Percentiles rank a stretch among this genome's conserved stretches.
These are phyloP conservation scores for Trametes gibbosa DNA, from an alignment of 768 basidiomycete genomes.

Conservation along the genomic window DNA sequence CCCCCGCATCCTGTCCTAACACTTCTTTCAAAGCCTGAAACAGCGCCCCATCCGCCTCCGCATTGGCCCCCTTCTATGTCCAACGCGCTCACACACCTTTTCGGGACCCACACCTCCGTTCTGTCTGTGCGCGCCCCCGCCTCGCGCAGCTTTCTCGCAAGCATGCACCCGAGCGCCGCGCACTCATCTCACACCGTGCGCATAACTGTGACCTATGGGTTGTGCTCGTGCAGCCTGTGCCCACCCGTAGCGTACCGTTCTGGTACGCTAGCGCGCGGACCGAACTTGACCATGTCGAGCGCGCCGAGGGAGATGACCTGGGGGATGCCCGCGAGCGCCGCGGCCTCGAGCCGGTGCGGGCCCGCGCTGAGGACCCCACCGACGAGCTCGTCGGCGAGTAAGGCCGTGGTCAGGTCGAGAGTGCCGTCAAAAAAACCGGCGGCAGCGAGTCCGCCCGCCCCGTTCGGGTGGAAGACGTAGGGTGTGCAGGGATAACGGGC, in stretches of 20 bases:
- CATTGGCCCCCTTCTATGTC: slow-evolving; percentile 7
- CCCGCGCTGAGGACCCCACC: slow-evolving; percentile 23
- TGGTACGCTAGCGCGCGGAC: slow-evolving; percentile 19
- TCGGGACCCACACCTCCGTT: slow-evolving; percentile 20
- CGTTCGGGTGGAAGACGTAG: slow-evolving; percentile 23
- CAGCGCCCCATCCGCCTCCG: slow-evolving; percentile 16
- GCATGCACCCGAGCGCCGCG: slow-evolving; percentile 6
- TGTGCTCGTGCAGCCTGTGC: slow-evolving; percentile 15
- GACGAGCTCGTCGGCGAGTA: slow-evolving; percentile 23
- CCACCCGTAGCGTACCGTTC: slow-evolving; percentile 4
- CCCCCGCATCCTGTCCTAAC: background rate
- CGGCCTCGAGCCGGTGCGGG: slow-evolving; percentile 19
- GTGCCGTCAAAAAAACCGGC: slow-evolving; percentile 20
- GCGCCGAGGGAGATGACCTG: slow-evolving; percentile 24
- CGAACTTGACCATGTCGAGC: slow-evolving; percentile 25
- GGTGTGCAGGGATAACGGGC: slow-evolving; percentile 18
- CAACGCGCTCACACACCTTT: slow-evolving; percentile 15
- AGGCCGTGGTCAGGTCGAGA: slow-evolving; percentile 23
- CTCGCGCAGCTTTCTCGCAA: slow-evolving; percentile 12
- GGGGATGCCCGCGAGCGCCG: slow-evolving; percentile 12
- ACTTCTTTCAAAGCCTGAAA: slow-evolving; percentile 3
- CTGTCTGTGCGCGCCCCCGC: background rate
- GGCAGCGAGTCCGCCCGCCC: slow-evolving; percentile 18
- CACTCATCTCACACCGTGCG: slow-evolving; percentile 20
- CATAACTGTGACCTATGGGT: slow-evolving; percentile 20